phyloP scores from a whole-genome alignment of 1,284 basidiomycete genomes.

The Ganoderma sp. region DNA sequence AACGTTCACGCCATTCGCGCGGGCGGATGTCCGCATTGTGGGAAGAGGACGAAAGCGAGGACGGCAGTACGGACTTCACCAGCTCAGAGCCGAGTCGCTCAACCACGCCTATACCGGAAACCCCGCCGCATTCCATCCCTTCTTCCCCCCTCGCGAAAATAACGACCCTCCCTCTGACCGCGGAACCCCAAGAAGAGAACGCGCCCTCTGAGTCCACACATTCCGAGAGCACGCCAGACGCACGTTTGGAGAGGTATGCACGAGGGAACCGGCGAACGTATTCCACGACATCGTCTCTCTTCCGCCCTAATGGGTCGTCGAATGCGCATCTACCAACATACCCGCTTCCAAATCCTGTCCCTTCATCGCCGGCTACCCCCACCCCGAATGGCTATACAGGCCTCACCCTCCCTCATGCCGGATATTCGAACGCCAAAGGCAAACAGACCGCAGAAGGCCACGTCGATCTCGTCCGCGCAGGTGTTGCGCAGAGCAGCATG shows the following conservation, averaged over 20 bases:
- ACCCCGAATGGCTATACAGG: conserved; percentile 60
- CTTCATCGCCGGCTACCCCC: conserved; percentile 26
- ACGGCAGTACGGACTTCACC: conserved; percentile 36
- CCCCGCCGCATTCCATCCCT: conserved; percentile 28
- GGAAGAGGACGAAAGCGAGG: conserved; percentile 50
- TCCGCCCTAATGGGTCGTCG: conserved; percentile 22
- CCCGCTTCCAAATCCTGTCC: conserved; percentile 40
- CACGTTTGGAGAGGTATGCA: conserved; percentile 37
- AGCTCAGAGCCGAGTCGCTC: conserved; percentile 39
- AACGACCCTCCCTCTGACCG: conserved; percentile 21
- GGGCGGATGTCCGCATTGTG: conserved; percentile 50
- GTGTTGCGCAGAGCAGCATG: conserved; percentile 85
- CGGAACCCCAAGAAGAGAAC: conserved; percentile 25
- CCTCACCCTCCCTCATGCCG: conserved; percentile 71
- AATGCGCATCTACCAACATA: conserved; percentile 41
- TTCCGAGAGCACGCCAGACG: conserved; percentile 35
- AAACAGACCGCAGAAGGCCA: conserved; percentile 48
- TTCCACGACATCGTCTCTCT: conserved; percentile 24
- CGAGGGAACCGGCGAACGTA: conserved; percentile 30
- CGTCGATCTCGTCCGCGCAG: conserved; percentile 74
- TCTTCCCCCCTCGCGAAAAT: conserved; percentile 23
- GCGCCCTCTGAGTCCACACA: conserved; percentile 29
- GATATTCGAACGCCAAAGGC: conserved; percentile 48
- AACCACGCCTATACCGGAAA: conserved; percentile 37
- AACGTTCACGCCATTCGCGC: conserved; percentile 31